A percentile compares a stretch with the other conserved stretches of the same genome.
phyloP scores from a whole-genome alignment of 176 grass and related monocot genomes.

The Eremochloa ophiuroides region DNA sequence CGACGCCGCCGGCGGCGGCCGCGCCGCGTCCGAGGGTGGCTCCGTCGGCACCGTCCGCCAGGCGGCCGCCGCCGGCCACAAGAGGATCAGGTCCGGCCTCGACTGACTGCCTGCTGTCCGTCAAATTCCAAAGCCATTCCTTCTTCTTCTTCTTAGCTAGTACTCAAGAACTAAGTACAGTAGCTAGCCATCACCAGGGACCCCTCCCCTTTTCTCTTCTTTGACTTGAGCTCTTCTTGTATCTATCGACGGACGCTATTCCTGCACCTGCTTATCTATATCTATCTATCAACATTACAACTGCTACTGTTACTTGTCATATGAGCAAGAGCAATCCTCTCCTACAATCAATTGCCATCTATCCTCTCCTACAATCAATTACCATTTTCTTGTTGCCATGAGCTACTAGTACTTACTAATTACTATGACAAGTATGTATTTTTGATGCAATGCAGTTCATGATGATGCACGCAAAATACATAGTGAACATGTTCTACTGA shows the following conservation, averaged over 20 bases:
- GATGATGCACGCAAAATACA: neutral
- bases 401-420: neutral
- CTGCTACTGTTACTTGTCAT: neutral
- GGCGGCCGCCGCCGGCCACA: constrained; percentile 42
- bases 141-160: neutral
- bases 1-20: constrained; percentile 38
- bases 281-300: neutral
- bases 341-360: neutral
- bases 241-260: neutral
- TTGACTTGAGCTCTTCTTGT: constrained; percentile 23
- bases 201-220: neutral
- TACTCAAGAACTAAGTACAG: neutral
- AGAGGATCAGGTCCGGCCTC: constrained; percentile 55
- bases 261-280: neutral
- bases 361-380: neutral
- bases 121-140: neutral
- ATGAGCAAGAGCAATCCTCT: constrained; percentile 21
- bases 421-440: neutral
- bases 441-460: neutral
- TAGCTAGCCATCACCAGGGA: neutral
- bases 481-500: neutral
- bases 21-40: constrained; percentile 34
- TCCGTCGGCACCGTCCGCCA: constrained; percentile 41
- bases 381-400: constrained; percentile 4
- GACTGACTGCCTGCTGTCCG: neutral